Conservation (phyloP, 2,329 filamentous ascomycete species). For the Colletotrichum kahawae region DNA sequence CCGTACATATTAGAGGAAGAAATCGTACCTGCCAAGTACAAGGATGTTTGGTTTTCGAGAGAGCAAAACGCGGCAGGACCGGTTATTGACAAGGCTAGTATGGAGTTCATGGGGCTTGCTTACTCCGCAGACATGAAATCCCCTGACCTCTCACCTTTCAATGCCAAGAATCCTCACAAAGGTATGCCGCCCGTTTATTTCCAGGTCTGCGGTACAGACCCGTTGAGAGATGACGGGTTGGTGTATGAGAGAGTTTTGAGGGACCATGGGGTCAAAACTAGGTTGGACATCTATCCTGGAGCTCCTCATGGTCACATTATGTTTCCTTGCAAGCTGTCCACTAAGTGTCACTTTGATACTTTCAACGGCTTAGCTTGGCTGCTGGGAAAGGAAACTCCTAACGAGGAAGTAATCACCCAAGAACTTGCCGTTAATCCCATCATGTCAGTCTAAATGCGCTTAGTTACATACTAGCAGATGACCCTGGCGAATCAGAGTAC, state of each 20-base stretch:
- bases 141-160: constrained; percentile 34
- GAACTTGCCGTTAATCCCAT: neutral
- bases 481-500: no score
- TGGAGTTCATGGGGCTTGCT: constrained; percentile 29
- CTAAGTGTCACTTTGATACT: neutral
- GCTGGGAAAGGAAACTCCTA: neutral
- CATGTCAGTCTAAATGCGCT: neutral
- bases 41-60: constrained; percentile 38
- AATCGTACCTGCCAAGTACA: constrained; percentile 38
- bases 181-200: constrained; percentile 51
- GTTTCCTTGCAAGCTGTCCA: neutral
- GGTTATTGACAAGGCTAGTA: constrained; percentile 31
- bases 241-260: constrained; percentile 54
- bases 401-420: neutral
- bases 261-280: constrained; percentile 47
- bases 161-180: constrained; percentile 31
- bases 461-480: neutral
- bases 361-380: neutral
- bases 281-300: neutral
- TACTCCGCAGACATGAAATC: constrained; percentile 34
- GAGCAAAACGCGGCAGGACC: constrained; percentile 46
- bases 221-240: constrained; percentile 54
- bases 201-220: constrained; percentile 55
- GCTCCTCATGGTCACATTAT: neutral
- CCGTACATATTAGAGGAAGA: neutral